Evolutionary conservation across 2,329 filamentous ascomycete species (phyloP), one percentile per base, ranked within the genome.

Genomic region (Aspergillus proliferans): DNA sequence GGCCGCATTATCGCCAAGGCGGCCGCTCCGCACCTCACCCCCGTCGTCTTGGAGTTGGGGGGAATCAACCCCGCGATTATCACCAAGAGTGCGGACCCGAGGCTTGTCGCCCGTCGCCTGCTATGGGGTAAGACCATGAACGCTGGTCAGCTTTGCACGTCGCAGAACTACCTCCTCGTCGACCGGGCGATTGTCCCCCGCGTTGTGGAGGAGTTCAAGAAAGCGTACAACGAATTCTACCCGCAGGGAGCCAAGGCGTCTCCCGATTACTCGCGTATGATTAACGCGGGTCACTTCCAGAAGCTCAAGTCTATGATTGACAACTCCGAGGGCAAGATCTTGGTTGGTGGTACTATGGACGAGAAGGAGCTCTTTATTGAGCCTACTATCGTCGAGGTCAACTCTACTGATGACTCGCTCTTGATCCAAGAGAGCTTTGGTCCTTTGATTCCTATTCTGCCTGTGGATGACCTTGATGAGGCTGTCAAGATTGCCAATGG

Each of bases 271-370:
- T 79, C 78, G 18, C 85, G 87, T 51, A 88, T 98, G 57, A 78
- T 95, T 70, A 95, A 95, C 70, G 76, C 82, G 56, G 74, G 78
- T 39, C 84, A 93, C 59, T 97, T 92, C 71, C 75, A 81, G 53
- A 84, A 92, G 34, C 78, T 97, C 58, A 95, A 93, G 80, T 82
- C 83, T 62, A 90, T 97, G 88, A 75, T 98, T n/a, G 89, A 95
- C 67, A 78, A 82, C 49, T 86, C 82, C 48, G 80, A 81, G 53
- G 93, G 93, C 68, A 87, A 87, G 72, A 89, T 98, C 55, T 77
- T 97, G 44, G 74, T 95, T 61, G 93, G 93, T 46, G 93, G 93
- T 44, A 82, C 84, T 47, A 84, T 87, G 73, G 89, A 97, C 67
- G 84, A 88, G 65, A 76, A 79, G 33, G 80, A 88, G 28, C 83